phyloP scores from a whole-genome alignment of 768 basidiomycete species.

The Pisolithus sp. region DNA sequence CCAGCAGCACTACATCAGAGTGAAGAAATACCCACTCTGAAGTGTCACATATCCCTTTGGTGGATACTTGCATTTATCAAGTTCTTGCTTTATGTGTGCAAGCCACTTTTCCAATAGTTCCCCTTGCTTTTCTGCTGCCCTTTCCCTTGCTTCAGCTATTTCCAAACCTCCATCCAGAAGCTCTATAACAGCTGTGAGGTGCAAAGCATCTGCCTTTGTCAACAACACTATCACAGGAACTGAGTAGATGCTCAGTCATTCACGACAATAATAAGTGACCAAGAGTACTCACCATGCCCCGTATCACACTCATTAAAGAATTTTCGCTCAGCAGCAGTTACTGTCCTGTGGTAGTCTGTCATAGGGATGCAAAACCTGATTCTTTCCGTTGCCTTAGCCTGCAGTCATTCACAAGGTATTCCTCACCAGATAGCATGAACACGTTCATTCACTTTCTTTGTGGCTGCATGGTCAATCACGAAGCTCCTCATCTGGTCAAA shows the following conservation, averaged over 20 bases:
- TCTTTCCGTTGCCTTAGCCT: too few relatives aligned
- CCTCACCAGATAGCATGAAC: too few relatives aligned
- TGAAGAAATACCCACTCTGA: not conserved
- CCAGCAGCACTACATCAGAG: not conserved
- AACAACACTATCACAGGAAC: constrained; percentile 36
- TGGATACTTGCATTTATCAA: not conserved
- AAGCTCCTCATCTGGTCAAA: too few relatives aligned
- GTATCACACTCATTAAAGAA: too few relatives aligned
- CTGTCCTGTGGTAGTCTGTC: too few relatives aligned
- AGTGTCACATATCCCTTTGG: not conserved
- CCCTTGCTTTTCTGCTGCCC: constrained; percentile 11
- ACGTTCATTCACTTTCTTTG: too few relatives aligned
- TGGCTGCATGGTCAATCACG: too few relatives aligned
- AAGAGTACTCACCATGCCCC: constrained; percentile 28
- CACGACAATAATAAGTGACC: too few relatives aligned
- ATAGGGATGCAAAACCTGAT: too few relatives aligned
- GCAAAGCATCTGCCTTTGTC: constrained; percentile 32
- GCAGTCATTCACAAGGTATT: too few relatives aligned
- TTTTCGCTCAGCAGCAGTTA: not conserved
- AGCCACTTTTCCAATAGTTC: not conserved
- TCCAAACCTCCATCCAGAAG: constrained; percentile 9
- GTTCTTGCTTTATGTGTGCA: not conserved
- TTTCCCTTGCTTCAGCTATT: constrained; percentile 3
- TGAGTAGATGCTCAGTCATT: constrained; percentile 5
- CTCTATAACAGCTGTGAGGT: constrained; percentile 13